Percentiles rank a stretch among this genome's conserved stretches.
Evolutionary conservation across 1,139 yeast genomes (phyloP).

Genomic region (Yarrowia galli): DNA sequence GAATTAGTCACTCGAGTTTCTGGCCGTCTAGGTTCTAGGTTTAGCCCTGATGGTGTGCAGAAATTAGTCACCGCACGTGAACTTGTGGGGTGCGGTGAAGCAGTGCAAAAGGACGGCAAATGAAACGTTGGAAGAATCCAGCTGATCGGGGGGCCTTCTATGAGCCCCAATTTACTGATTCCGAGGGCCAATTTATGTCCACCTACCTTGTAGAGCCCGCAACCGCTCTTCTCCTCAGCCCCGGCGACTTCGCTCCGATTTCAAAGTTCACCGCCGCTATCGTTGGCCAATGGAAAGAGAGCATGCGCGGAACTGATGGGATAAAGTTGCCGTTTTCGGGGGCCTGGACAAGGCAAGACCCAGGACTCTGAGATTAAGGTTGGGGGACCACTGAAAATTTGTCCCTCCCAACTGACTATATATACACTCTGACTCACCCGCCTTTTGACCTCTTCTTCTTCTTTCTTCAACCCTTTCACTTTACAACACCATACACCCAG

Average conservation of each 20-base stretch:
- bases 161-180: background rate
- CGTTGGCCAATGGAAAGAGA: constrained; percentile 27
- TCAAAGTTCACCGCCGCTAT: constrained; percentile 29
- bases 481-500: constrained; percentile 27
- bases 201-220: background rate
- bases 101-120: background rate
- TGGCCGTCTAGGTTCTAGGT: background rate
- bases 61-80: constrained; percentile 39
- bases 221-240: background rate
- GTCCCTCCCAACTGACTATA: constrained; percentile 39
- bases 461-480: constrained; percentile 38
- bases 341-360: background rate
- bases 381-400: constrained; percentile 2
- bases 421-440: constrained; percentile 33
- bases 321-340: constrained; percentile 38
- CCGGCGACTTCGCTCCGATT: constrained; percentile 29
- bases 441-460: constrained; percentile 18
- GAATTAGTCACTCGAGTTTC: constrained; percentile 29
- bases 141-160: too few species aligned
- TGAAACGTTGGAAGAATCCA: background rate
- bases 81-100: constrained; percentile 26
- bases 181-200: background rate
- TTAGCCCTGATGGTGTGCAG: constrained; percentile 20
- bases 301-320: background rate
- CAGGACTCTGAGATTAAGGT: constrained; percentile 9